phyloP scores from a whole-genome alignment of 2,329 filamentous ascomycete genomes.

The Calonectria montana region DNA sequence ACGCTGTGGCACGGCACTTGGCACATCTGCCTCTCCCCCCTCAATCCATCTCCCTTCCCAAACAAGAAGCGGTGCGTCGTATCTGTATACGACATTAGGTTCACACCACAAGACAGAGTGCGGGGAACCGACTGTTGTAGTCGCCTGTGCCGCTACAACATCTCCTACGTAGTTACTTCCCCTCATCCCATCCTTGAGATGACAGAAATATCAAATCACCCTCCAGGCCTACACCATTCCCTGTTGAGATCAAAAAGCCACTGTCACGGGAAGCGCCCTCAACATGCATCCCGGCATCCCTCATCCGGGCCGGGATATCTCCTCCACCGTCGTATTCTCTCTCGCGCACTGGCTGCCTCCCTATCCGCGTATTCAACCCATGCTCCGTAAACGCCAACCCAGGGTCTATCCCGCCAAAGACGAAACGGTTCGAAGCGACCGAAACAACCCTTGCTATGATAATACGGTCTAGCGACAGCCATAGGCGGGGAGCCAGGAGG shows the following conservation, averaged over 20 bases:
- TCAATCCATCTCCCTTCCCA: background rate
- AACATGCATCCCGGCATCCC: background rate
- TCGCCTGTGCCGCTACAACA: background rate
- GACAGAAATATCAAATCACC: slow-evolving; percentile 13
- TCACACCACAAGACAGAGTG: background rate
- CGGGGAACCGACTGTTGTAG: background rate
- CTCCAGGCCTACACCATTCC: slow-evolving; percentile 7
- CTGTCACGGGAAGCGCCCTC: background rate
- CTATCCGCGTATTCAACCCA: slow-evolving; percentile 13
- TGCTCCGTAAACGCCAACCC: background rate
- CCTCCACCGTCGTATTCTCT: background rate
- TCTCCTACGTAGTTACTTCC: background rate
- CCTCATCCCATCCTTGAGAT: background rate
- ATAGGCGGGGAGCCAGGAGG: background rate
- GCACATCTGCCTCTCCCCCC: background rate
- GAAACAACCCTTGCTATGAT: background rate
- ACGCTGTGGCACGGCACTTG: background rate
- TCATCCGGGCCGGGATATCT: background rate
- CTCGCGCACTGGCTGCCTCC: background rate
- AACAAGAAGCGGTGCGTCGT: background rate
- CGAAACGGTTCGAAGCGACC: background rate
- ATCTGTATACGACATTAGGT: background rate
- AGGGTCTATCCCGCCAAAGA: background rate
- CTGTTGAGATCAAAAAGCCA: background rate
- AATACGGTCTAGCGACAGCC: background rate